A percentile compares a stretch with the other conserved stretches of the same genome.
Conservation (phyloP, 345 rosid genomes). For the Hibiscus trionum region DNA sequence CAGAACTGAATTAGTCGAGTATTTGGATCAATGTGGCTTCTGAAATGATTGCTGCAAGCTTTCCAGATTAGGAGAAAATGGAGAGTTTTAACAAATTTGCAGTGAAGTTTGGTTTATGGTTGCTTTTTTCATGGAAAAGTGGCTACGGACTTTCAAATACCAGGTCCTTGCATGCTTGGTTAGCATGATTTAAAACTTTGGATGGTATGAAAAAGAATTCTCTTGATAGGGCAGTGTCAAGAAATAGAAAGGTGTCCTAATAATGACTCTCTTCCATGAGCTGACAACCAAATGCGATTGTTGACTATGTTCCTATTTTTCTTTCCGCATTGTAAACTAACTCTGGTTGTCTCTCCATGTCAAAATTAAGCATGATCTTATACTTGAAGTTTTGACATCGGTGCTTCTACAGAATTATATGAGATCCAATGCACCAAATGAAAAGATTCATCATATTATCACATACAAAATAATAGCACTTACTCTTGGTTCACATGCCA, state of each 20-base stretch:
- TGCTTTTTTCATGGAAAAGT: background rate
- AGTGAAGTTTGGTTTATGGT: background rate
- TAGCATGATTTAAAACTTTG: background rate
- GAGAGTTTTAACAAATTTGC: background rate
- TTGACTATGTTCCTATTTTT: background rate
- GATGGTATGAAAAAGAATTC: background rate
- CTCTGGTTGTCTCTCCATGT: background rate
- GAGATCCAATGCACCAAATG: background rate
- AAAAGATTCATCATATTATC: background rate
- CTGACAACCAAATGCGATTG: background rate
- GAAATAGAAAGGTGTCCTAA: background rate
- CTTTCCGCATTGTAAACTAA: background rate
- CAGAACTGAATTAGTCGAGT: background rate
- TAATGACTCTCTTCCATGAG: background rate
- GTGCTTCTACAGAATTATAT: background rate
- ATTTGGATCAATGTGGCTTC: constrained; percentile 2
- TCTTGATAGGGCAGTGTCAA: background rate
- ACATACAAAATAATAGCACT: constrained; percentile 14
- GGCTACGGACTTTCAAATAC: background rate
- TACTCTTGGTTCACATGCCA: constrained; percentile 93
- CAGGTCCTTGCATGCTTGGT: background rate
- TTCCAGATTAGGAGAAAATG: background rate
- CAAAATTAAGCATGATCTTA: constrained; percentile 3
- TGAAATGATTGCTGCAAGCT: background rate
- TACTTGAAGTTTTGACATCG: background rate